Base-by-base conservation (phyloP, 257 asterid genomes). In the Petrea volubilis region DNA sequence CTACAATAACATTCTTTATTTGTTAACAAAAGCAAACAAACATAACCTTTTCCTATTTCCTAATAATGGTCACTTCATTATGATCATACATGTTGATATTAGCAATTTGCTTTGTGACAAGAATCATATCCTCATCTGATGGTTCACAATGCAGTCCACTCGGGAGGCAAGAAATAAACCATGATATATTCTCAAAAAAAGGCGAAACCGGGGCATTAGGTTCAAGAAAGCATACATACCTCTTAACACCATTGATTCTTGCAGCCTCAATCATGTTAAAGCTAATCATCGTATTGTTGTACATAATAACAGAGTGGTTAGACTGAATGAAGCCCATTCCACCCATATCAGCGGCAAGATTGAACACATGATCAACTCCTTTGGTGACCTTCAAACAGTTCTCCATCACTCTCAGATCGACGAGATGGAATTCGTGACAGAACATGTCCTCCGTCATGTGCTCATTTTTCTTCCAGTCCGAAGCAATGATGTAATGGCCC, bases 301-400 rank as follows among this genome's bases (percentile, higher is more conserved):
- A 90, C 97, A 90, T 90, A 62, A 90, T 90, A 66, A 90, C 96
- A 0, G 96, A 86, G 84, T 90, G 97, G 75, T 90, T 90, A 2
- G 97, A 90, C 86, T 90, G 97, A 57, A 90, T 90, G 77, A 90
- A 90, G 12, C 97, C 97, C 97, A 88, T 90, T 14, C 96, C 97
- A 29, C 97, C 97, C 97, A 90, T 90, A 64, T 90, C 97, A 15
- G 96, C 97, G 41, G 97, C 97, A 34, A 90, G 92, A 79, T 90
- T 90, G 79, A 90, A 90, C 24, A 90, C 97, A 31, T 90, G 97
- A 75, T 82, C 92, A 15, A 86, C 86, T 10, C 79, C 91, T 8
- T 80, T 63, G 18, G 96, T 82, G 33, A 90, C 96, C 74, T 90
- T 85, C 59, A 90, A 71, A 52, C 97, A 90, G 81, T 90, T 90